These are phyloP conservation scores for Rhizophora mangle DNA, from an alignment of 345 rosid genomes.

Conservation along the genomic window DNA sequence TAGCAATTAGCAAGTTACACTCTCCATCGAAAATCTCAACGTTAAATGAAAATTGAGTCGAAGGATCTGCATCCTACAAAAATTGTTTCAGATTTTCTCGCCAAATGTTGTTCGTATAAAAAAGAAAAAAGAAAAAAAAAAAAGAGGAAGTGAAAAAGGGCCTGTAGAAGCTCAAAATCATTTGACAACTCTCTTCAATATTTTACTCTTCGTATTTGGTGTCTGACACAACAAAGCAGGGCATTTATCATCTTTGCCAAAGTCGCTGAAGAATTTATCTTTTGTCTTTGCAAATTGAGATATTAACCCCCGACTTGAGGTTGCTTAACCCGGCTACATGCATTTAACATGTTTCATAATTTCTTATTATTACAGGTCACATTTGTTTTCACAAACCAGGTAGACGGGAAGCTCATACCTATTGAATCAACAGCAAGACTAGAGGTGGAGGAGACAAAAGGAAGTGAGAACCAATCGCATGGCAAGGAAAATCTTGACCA, in stretches of 20 bases:
- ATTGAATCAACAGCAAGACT: conserved; percentile 51
- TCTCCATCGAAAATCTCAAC: too few species aligned
- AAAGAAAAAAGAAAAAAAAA: neutral
- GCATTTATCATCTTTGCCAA: too few species aligned
- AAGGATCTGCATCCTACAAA: too few species aligned
- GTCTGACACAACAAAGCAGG: too few species aligned
- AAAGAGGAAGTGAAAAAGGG: neutral
- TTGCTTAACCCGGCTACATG: neutral
- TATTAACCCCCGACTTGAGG: neutral
- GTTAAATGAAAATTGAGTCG: neutral
- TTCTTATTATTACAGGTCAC: conserved; percentile 53
- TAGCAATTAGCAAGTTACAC: too few species aligned
- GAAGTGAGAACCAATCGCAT: conserved; percentile 13
- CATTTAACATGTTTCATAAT: neutral
- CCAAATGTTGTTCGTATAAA: too few species aligned
- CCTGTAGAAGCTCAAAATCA: neutral
- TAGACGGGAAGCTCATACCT: conserved; percentile 90
- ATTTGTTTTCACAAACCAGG: conserved; percentile 86
- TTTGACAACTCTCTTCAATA: neutral
- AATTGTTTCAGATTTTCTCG: too few species aligned
- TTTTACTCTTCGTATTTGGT: too few species aligned
- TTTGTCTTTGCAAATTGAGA: too few species aligned
- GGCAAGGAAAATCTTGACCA: conserved; percentile 29
- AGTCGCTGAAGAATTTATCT: too few species aligned
- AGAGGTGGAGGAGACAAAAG: conserved; percentile 30